These are phyloP conservation scores for Eucalyptus tenuipes DNA, from an alignment of 345 rosid genomes.

Conservation along the genomic window DNA sequence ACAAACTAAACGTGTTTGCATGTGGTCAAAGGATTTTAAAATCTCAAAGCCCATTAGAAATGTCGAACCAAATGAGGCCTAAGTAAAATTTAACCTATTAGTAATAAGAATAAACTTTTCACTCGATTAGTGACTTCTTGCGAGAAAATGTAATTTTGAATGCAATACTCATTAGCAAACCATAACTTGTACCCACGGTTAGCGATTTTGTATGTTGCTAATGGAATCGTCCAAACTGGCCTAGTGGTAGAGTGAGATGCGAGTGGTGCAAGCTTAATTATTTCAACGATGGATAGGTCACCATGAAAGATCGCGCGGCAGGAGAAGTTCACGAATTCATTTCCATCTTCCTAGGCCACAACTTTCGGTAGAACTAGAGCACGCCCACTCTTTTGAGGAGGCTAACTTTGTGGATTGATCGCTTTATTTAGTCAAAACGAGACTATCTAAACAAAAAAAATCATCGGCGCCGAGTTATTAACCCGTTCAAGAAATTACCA, in stretches of 20 bases:
- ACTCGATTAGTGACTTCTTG: not conserved
- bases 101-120: not conserved
- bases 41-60: rapidly evolving
- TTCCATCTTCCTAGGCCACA: not conserved
- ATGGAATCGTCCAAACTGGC: not conserved
- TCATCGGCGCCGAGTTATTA: rapidly evolving
- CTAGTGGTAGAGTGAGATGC: not conserved
- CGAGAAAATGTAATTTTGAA: not conserved
- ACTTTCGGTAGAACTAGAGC: not conserved
- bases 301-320: not conserved
- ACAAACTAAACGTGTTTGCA: rapidly evolving
- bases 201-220: not conserved
- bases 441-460: not conserved
- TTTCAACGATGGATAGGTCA: not conserved
- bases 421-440: not conserved
- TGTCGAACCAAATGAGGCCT: rapidly evolving
- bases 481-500: not conserved
- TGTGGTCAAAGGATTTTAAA: rapidly evolving
- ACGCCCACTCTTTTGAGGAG: not conserved
- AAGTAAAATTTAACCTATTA: not conserved
- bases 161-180: not conserved
- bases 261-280: rapidly evolving
- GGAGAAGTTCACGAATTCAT: not conserved
- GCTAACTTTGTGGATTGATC: not conserved
- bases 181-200: not conserved